These are phyloP conservation scores for Pseudomassariella vexata DNA, from an alignment of 2,329 filamentous ascomycete species.

Conservation along the genomic window DNA sequence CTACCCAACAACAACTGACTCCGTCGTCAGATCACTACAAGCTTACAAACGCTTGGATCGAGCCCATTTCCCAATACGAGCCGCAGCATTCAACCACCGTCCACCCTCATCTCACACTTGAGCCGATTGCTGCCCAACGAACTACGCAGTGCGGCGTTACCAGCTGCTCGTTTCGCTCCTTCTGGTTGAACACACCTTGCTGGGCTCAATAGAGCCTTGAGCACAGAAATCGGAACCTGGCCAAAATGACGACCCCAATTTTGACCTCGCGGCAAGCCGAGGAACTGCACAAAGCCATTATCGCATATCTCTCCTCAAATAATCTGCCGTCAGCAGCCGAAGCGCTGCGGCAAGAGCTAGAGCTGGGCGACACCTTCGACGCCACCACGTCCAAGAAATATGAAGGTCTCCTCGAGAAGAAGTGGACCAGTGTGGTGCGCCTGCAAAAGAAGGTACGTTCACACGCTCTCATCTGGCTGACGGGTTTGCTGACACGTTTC, in stretches of 20 bases:
- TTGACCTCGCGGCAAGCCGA: conserved; percentile 26
- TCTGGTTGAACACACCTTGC: neutral
- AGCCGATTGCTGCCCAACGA: too few relatives aligned
- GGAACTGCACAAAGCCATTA: conserved; percentile 73
- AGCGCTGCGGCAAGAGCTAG: conserved; percentile 71
- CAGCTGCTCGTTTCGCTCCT: neutral
- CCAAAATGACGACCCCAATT: conserved; percentile 21
- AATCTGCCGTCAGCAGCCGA: conserved; percentile 65
- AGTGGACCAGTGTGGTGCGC: conserved; percentile 94
- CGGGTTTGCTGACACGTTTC: conserved; percentile 11
- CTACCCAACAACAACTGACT: too few relatives aligned
- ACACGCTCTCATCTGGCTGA: conserved; percentile 1
- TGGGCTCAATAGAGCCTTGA: conserved; percentile 6
- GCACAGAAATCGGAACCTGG: too few relatives aligned
- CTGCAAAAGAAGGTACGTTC: conserved; percentile 82
- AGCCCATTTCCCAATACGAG: too few relatives aligned
- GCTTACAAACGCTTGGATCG: too few relatives aligned
- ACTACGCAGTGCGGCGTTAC: too few relatives aligned
- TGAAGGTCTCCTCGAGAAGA: conserved; percentile 90
- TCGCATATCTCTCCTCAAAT: conserved; percentile 76
- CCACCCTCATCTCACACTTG: too few relatives aligned
- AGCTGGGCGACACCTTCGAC: conserved; percentile 67
- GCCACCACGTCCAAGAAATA: conserved; percentile 85
- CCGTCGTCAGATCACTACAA: too few relatives aligned
- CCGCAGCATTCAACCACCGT: too few relatives aligned